These are phyloP conservation scores for Aplosporella prunicola DNA, from an alignment of 2,329 filamentous ascomycete species.

Conservation along the genomic window DNA sequence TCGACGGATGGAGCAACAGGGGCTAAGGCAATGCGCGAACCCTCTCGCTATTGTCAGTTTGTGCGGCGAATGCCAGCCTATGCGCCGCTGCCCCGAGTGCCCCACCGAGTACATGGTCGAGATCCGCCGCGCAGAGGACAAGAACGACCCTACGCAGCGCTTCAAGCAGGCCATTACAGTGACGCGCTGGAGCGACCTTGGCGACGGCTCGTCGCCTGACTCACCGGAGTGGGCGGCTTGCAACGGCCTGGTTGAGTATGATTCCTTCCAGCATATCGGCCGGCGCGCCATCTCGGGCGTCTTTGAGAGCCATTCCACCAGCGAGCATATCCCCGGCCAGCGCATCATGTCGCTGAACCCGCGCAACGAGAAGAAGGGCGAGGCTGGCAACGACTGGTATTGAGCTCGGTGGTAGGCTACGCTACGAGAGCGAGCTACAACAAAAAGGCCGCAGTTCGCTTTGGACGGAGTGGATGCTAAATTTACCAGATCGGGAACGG, in stretches of 20 bases:
- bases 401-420: too few relatives aligned
- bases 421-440: too few relatives aligned
- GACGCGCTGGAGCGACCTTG: constrained; percentile 53
- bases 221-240: constrained; percentile 48
- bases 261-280: constrained; percentile 46
- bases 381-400: constrained; percentile 51
- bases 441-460: too few relatives aligned
- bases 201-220: constrained; percentile 43
- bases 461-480: too few relatives aligned
- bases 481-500: too few relatives aligned
- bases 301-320: constrained; percentile 48
- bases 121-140: constrained; percentile 50
- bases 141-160: constrained; percentile 30
- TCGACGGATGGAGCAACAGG: constrained; percentile 27
- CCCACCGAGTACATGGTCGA: constrained; percentile 55
- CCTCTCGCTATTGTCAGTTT: constrained; percentile 40
- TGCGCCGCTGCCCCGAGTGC: constrained; percentile 52
- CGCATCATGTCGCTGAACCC: constrained; percentile 51
- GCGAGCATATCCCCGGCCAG: constrained; percentile 48
- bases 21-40: constrained; percentile 25
- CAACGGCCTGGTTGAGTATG: constrained; percentile 40
- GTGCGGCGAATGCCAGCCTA: constrained; percentile 48
- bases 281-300: constrained; percentile 48
- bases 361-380: constrained; percentile 42
- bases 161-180: constrained; percentile 54